These are phyloP conservation scores for Aspergillus steynii DNA, from an alignment of 495 filamentous ascomycete species.

Conservation along the genomic window DNA sequence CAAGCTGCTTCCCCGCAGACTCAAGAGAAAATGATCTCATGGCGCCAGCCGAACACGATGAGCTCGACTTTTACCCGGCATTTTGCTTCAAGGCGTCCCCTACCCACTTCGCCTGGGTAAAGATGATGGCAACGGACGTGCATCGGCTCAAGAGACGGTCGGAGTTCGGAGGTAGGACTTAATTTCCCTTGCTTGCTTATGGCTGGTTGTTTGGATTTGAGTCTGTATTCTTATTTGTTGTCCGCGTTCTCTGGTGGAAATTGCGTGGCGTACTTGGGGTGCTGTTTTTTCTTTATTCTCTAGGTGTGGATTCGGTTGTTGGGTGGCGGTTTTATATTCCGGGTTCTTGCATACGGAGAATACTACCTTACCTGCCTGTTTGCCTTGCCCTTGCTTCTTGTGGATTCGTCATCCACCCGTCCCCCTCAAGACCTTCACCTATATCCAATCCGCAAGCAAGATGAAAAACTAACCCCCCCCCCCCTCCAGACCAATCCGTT, in stretches of 20 bases:
- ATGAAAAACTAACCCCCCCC: conserved; percentile 6
- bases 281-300: too few species aligned
- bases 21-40: conserved; percentile 37
- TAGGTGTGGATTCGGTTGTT: neutral
- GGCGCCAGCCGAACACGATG: conserved; percentile 28
- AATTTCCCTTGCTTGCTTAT: neutral
- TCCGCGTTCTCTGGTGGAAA: neutral
- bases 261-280: neutral
- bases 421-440: neutral
- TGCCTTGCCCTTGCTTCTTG: neutral
- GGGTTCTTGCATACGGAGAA: too few species aligned
- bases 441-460: neutral
- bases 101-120: conserved; percentile 82
- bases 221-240: conserved; percentile 1
- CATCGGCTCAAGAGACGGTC: conserved; percentile 53
- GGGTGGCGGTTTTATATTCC: neutral
- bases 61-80: conserved; percentile 67
- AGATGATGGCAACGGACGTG: conserved; percentile 71
- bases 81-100: conserved; percentile 84
- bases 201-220: conserved; percentile 1
- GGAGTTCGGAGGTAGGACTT: conserved; percentile 65
- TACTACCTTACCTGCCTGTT: neutral
- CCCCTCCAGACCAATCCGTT: conserved; percentile 60
- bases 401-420: too few species aligned
- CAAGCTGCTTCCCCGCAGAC: neutral